These are phyloP conservation scores for Arabidopsis lyrata DNA, from an alignment of 441 rosid species.

Conservation along the genomic window DNA sequence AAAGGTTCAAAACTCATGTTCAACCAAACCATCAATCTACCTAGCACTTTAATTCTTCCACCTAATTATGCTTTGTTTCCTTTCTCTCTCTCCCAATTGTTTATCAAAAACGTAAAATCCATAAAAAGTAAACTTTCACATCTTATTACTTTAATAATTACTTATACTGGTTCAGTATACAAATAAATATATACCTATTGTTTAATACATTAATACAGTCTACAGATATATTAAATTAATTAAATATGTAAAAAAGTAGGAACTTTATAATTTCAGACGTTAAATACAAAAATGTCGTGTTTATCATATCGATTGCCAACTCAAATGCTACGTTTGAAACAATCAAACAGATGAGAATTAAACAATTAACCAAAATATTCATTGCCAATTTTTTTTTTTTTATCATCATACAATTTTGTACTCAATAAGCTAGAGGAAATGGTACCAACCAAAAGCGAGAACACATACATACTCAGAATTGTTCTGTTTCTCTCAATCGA, in stretches of 20 bases:
- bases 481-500: background rate
- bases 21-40: conserved; percentile 43
- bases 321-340: conserved; percentile 30
- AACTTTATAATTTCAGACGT: background rate
- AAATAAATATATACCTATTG: background rate
- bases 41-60: conserved; percentile 30
- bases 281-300: background rate
- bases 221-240: background rate
- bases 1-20: conserved; percentile 41
- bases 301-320: conserved; percentile 11
- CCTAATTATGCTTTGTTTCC: conserved; percentile 20
- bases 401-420: conserved; percentile 4
- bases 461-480: background rate
- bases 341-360: conserved; percentile 9
- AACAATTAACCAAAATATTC: background rate
- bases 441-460: background rate
- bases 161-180: background rate
- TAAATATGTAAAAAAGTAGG: background rate
- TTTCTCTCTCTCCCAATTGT: conserved; percentile 16
- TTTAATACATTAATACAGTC: background rate
- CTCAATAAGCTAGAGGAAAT: conserved; percentile 1
- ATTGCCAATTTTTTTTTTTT: background rate
- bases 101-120: conserved; percentile 30
- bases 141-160: background rate
- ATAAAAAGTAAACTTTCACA: conserved; percentile 3